A percentile compares a stretch with the other conserved stretches of the same genome.
Evolutionary conservation across 371 early-diverging fungal genomes (phyloP).

Genomic region (Capniomyces stellatus): DNA sequence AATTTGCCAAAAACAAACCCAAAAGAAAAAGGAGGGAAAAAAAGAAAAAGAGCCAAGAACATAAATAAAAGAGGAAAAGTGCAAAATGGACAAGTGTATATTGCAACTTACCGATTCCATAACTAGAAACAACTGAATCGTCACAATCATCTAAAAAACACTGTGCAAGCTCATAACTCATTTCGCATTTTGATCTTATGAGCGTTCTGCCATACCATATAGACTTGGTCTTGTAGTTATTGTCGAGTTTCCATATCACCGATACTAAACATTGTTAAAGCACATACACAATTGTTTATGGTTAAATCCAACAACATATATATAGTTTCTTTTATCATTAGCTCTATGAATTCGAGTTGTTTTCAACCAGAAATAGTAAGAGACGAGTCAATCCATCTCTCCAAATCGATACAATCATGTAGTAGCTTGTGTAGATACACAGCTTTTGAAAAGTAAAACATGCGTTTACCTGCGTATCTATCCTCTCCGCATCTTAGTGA

Average conservation of each 20-base stretch:
- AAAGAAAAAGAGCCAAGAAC: too few species aligned
- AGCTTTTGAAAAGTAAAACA: slow-evolving; percentile 22
- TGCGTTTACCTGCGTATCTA: slow-evolving; percentile 35
- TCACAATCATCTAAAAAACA: slow-evolving; percentile 46
- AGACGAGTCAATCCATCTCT: too few species aligned
- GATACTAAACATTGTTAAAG: slow-evolving; percentile 28
- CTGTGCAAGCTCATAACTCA: slow-evolving; percentile 91
- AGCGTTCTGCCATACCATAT: slow-evolving; percentile 66
- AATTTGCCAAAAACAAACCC: background rate
- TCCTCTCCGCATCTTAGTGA: slow-evolving; percentile 62
- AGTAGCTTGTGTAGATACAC: background rate
- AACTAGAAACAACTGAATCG: slow-evolving; percentile 19
- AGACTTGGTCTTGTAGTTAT: slow-evolving; percentile 26
- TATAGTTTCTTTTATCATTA: too few species aligned
- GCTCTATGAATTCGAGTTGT: too few species aligned
- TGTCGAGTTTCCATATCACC: slow-evolving; percentile 47
- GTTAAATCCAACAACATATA: too few species aligned
- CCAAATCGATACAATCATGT: too few species aligned
- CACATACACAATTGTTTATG: too few species aligned
- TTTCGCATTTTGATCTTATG: slow-evolving; percentile 60
- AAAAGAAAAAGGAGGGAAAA: background rate
- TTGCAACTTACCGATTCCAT: background rate
- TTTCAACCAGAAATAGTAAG: too few species aligned
- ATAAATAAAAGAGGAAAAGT: too few species aligned
- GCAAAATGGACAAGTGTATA: too few species aligned